Base-by-base conservation (phyloP, 805 yeast species). In the Torulaspora franciscae region DNA sequence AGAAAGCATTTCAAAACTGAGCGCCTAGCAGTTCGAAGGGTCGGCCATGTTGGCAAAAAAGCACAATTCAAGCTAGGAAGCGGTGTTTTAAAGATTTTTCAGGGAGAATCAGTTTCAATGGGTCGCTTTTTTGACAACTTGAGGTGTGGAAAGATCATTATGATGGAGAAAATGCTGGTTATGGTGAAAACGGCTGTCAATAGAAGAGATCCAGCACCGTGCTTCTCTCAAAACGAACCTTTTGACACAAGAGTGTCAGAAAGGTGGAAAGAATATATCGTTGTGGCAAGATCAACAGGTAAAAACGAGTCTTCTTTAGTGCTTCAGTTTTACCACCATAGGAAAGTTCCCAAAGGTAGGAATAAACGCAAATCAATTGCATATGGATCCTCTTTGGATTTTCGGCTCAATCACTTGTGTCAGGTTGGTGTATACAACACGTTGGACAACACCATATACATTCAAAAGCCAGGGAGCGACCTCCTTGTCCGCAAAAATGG, bases 241-340 rank as follows among this genome's bases (percentile, higher is more conserved):
- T 69, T 71, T 22, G 78, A 77, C 32, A 71, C 85, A 0, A 65
- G 83, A 42, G 73, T 85, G 1, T 49, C 72, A 7, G 90, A 85
- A 46, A 66, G 88, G 38, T 88, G 96, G 93, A 78, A 74, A 48
- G 96, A 90, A 59, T 86, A 80, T 58, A 67, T 79, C 23, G 83
- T 85, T 2, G 87, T 85, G 1, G 81, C 83, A 1, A 68, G 91
- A 47, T 74, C 77, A n/a, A 79, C 85, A 0, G 80, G 77, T 11
- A 65, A 71, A 46, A 38, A 57, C 0, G 69, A 66, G 2, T 64
- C 67, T 7, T 90, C 95, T 0, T 57, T 87, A 0, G 60, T 70
- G 3, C 48, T 88, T 1, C 89, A 88, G 55, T 76, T 89, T 48
- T 83, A 79, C 63, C 74, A 73, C 9, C 40, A 40, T 24, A 22